A percentile compares a stretch with the other conserved stretches of the same genome.
These are phyloP conservation scores for Macroventuria anomochaeta DNA, from an alignment of 2,329 filamentous ascomycete genomes.

Conservation along the genomic window DNA sequence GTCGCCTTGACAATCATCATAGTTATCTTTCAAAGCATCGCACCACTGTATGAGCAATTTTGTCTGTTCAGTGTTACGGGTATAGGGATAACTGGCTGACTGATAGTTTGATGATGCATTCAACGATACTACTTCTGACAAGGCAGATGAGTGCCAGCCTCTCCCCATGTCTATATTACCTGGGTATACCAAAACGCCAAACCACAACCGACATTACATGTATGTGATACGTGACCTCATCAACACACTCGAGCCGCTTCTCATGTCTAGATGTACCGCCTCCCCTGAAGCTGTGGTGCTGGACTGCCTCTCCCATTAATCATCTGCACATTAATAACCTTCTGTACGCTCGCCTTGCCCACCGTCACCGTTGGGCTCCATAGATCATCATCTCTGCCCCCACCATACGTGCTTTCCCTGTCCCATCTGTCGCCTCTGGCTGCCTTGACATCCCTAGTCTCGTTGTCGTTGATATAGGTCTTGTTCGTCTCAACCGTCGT, in stretches of 20 bases:
- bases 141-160: conserved; percentile 12
- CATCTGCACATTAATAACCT: conserved; percentile 22
- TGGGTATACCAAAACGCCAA: conserved; percentile 17
- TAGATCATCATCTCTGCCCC: conserved; percentile 23
- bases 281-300: background rate
- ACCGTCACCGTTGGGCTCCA: conserved; percentile 30
- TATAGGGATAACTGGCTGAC: background rate
- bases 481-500: conserved; percentile 16
- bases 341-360: conserved; percentile 25
- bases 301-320: conserved; percentile 20
- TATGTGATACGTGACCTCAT: background rate
- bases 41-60: background rate
- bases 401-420: conserved; percentile 7
- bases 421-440: conserved; percentile 1
- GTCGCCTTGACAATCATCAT: background rate
- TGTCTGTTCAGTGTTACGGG: background rate
- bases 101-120: background rate
- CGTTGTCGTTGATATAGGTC: conserved; percentile 3
- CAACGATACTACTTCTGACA: background rate
- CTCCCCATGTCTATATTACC: background rate
- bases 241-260: background rate
- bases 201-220: conserved; percentile 4
- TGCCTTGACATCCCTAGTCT: background rate
- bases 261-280: conserved; percentile 2
- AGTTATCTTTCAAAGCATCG: background rate